Conservation (phyloP, 1,139 yeast genomes). For the Zygosaccharomyces pseudobailii region DNA sequence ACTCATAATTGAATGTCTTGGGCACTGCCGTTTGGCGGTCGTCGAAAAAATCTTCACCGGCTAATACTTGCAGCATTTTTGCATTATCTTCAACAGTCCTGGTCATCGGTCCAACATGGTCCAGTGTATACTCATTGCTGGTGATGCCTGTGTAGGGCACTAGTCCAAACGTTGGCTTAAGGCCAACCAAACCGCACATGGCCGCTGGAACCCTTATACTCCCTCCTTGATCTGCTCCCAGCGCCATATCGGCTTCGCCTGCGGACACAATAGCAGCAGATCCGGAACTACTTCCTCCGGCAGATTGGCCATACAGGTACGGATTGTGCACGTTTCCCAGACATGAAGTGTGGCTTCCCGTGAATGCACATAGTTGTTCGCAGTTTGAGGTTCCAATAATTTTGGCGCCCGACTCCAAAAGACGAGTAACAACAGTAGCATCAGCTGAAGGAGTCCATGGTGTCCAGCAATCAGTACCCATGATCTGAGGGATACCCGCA, state of each 20-base stretch:
- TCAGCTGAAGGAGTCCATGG: conserved; percentile 36
- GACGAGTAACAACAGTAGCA: conserved; percentile 37
- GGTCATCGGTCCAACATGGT: conserved; percentile 47
- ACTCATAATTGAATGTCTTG: conserved; percentile 16
- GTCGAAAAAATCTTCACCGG: conserved; percentile 38
- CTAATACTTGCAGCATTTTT: conserved; percentile 32
- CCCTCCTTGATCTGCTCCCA: conserved; percentile 40
- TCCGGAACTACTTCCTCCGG: conserved; percentile 40
- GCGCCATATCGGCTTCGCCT: conserved; percentile 31
- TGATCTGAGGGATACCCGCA: conserved; percentile 36
- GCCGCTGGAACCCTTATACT: conserved; percentile 37
- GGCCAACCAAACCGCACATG: conserved; percentile 39
- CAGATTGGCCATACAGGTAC: conserved; percentile 29
- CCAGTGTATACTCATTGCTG: conserved; percentile 39
- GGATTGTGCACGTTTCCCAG: conserved; percentile 37
- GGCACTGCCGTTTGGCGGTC: conserved; percentile 30
- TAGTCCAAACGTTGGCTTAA: conserved; percentile 39
- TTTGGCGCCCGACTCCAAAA: conserved; percentile 36
- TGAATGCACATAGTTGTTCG: conserved; percentile 38
- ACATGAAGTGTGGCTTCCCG: conserved; percentile 36
- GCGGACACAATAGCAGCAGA: conserved; percentile 38
- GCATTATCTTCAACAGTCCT: conserved; percentile 37
- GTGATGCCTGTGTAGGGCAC: conserved; percentile 43
- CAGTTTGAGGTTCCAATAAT: conserved; percentile 38
- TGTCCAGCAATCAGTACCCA: conserved; percentile 36